Base-by-base conservation (phyloP, 2,329 filamentous ascomycete species). In the Nothophoma quercina region DNA sequence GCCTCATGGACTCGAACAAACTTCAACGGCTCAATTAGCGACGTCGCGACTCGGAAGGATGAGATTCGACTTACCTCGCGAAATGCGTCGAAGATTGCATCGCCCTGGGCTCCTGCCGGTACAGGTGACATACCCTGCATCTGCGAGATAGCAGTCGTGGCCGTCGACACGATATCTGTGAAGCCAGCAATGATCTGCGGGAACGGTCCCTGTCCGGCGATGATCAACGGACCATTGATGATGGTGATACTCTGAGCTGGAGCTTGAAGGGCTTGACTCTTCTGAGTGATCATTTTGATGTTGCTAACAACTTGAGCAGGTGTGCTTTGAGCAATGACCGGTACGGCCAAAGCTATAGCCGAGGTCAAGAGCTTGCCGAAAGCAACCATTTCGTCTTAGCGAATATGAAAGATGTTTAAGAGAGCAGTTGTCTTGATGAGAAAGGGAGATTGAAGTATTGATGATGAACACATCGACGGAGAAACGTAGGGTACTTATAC, bases 1-100 rank as follows among this genome's bases (percentile, higher is more conserved):
- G 7, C 41, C 5, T 63, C 58, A 28, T 63, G 58, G 18, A 57
- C 56, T 10, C 56, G 56, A 12, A 61, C 60, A 30, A 63, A 63
- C 58, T 63, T 2, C 19, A 25, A 30, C n/a, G 8, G n/a, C n/a
- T 28, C 15, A 19, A 4, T 32, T 23, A 32, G 39, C 19, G 28
- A 22, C 16, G n/a, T 30, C 5, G 7, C 23, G n/a, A 12, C 18
- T 58, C 18, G 50, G 28, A 16, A 29, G 10, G 16, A 9, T 30
- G 12, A 12, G 8, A 1, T 5, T 7, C 5, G 25, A 39, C 42
- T 49, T 15, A 58, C 59, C 10, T 60, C 42, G 18, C 58, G 56
- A 51, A 59, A 61, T 2, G 60, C 60, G 1, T 61, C 25, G 22
- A 56, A 61, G 35, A 61, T 50, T 8, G 13, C 35, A 38, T 57